phyloP scores from a whole-genome alignment of 352 stramenopile genomes.

The Phytophthora pini region DNA sequence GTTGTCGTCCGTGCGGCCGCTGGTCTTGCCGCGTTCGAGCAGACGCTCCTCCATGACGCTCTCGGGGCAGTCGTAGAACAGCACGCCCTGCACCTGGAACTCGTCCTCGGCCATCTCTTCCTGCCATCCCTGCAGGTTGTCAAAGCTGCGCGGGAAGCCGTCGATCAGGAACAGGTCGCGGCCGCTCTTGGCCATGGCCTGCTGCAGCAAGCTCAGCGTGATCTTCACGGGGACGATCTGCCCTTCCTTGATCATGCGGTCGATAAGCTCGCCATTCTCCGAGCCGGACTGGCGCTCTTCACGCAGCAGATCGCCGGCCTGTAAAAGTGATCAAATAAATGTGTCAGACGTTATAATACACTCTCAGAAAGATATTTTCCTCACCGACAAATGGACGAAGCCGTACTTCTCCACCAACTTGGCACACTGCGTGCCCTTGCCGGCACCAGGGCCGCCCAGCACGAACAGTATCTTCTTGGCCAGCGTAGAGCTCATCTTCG shows the following conservation, averaged over 20 bases:
- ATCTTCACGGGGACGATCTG: conserved; percentile 97
- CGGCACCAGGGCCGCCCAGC: conserved; percentile 93
- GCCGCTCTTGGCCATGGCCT: conserved; percentile 93
- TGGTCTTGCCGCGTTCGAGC: conserved; percentile 95
- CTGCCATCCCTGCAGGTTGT: conserved; percentile 95
- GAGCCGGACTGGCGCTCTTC: conserved; percentile 90
- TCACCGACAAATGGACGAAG: conserved; percentile 94
- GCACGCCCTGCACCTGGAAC: conserved; percentile 88
- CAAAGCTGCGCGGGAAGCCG: conserved; percentile 98
- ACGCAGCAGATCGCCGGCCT: conserved; percentile 94
- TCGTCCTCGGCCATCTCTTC: conserved; percentile 79
- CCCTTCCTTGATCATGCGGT: conserved; percentile 96
- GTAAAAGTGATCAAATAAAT: conserved; percentile 11
- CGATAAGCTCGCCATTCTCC: conserved; percentile 94
- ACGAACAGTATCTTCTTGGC: conserved; percentile 94
- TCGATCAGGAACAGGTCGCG: conserved; percentile 97
- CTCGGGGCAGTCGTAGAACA: conserved; percentile 95
- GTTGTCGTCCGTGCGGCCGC: conserved; percentile 98
- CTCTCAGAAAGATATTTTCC: conserved; percentile 1
- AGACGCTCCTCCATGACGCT: conserved; percentile 96
- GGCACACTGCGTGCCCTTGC: conserved; percentile 96
- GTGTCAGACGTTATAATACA: conserved; percentile 6
- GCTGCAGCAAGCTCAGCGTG: conserved; percentile 93
- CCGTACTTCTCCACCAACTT: conserved; percentile 94
- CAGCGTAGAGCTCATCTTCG: conserved; percentile 52